These are phyloP conservation scores for Emericellopsis atlantica DNA, from an alignment of 2,329 filamentous ascomycete genomes.

Conservation along the genomic window DNA sequence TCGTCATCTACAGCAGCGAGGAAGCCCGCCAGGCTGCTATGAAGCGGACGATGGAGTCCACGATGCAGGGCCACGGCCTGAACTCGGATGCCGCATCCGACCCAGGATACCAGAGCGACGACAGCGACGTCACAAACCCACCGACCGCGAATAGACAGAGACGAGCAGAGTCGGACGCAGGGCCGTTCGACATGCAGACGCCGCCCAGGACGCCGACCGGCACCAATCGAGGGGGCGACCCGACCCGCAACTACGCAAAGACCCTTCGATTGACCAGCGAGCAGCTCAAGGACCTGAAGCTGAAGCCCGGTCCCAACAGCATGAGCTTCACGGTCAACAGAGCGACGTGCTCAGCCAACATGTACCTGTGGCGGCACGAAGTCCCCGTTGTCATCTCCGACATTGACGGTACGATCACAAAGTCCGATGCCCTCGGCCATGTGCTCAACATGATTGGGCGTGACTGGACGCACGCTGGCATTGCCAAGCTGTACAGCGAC, in stretches of 20 bases:
- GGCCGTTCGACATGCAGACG: conserved; percentile 41
- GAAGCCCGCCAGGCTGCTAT: conserved; percentile 85
- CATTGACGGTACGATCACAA: conserved; percentile 97
- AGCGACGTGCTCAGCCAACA: conserved; percentile 80
- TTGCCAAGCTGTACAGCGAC: conserved; percentile 94
- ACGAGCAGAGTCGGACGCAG: conserved; percentile 55
- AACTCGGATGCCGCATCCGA: conserved; percentile 79
- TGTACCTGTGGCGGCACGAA: conserved; percentile 89
- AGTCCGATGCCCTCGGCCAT: conserved; percentile 88
- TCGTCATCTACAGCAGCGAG: conserved; percentile 99
- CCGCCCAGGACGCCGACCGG: conserved; percentile 60
- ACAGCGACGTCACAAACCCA: conserved; percentile 46
- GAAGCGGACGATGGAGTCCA: conserved; percentile 45
- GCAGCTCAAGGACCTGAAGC: conserved; percentile 73
- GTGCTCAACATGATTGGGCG: conserved; percentile 93
- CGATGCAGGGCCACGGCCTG: conserved; percentile 34
- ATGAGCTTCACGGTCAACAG: conserved; percentile 97
- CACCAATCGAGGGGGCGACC: conserved; percentile 50
- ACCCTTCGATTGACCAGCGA: conserved; percentile 90
- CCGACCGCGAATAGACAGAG: conserved; percentile 36
- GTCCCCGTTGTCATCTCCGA: conserved; percentile 95
- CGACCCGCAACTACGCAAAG: conserved; percentile 86
- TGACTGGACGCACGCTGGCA: conserved; percentile 94
- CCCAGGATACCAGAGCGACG: conserved; percentile 90
- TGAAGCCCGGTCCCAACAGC: conserved; percentile 77